phyloP scores from a whole-genome alignment of 331 rosid species.

The Rhamnella rubrinervis region DNA sequence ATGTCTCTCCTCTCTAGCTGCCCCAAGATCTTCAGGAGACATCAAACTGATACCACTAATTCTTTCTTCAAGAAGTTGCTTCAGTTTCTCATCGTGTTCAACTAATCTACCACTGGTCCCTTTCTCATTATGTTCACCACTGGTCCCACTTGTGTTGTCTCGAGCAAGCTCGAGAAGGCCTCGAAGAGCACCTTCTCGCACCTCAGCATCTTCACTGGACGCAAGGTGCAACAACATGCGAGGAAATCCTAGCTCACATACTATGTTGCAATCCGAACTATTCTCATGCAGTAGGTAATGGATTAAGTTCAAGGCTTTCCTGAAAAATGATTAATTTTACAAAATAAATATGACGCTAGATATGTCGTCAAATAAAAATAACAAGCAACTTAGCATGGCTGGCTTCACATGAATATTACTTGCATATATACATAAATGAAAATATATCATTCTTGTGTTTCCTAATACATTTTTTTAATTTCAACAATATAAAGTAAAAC shows the following conservation, averaged over 20 bases:
- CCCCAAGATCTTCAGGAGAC: conserved; percentile 83
- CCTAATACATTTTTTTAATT: background rate
- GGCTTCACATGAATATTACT: too few relatives aligned
- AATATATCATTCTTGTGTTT: background rate
- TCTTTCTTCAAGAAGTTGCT: conserved; percentile 76
- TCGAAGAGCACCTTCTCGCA: conserved; percentile 85
- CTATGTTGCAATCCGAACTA: conserved; percentile 57
- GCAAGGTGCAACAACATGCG: conserved; percentile 72
- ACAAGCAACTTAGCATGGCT: too few relatives aligned
- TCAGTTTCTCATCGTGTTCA: conserved; percentile 61
- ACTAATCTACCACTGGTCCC: conserved; percentile 21
- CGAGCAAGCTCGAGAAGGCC: conserved; percentile 65
- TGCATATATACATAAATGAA: too few relatives aligned
- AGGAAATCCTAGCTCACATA: conserved; percentile 68
- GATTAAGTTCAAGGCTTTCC: conserved; percentile 92
- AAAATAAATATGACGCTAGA: conserved; percentile 6
- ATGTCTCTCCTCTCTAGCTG: conserved; percentile 72
- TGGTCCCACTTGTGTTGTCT: conserved; percentile 24
- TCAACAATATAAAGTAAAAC: background rate
- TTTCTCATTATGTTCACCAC: conserved; percentile 49
- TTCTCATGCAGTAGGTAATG: conserved; percentile 70
- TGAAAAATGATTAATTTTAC: conserved; percentile 29
- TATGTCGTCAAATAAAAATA: background rate
- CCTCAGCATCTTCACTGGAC: conserved; percentile 65
- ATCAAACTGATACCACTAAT: conserved; percentile 51